phyloP scores from a whole-genome alignment of 495 filamentous ascomycete species.

The Penicillium desertorum region DNA sequence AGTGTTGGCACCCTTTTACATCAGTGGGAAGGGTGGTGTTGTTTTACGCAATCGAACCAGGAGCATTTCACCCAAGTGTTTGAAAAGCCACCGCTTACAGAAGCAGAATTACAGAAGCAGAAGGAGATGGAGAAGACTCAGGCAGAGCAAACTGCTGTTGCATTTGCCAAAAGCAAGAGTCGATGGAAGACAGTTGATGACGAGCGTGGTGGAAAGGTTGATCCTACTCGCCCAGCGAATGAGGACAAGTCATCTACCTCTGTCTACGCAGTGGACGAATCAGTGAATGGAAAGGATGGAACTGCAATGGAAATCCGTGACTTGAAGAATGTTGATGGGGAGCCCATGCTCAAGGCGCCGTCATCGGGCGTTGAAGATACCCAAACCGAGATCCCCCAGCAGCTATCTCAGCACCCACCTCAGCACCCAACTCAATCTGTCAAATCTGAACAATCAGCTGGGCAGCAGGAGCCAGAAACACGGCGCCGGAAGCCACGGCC shows the following conservation, averaged over 20 bases:
- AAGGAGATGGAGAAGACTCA: constrained; percentile 53
- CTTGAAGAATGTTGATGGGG: constrained; percentile 34
- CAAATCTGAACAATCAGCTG: constrained; percentile 17
- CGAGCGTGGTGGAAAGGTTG: constrained; percentile 41
- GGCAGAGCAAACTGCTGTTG: constrained; percentile 37
- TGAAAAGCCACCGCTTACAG: constrained; percentile 65
- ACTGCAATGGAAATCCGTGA: constrained; percentile 58
- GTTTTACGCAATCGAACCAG: constrained; percentile 75
- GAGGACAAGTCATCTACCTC: constrained; percentile 23
- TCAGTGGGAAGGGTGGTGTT: constrained; percentile 87
- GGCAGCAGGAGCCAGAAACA: constrained; percentile 19
- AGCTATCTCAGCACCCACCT: constrained; percentile 20
- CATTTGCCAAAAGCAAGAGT: constrained; percentile 51
- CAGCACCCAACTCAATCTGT: constrained; percentile 17
- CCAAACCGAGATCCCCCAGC: constrained; percentile 20
- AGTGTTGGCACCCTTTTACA: constrained; percentile 70
- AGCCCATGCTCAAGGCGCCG: constrained; percentile 42
- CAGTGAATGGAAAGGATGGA: constrained; percentile 49
- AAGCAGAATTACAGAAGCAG: constrained; percentile 48
- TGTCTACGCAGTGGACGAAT: constrained; percentile 37
- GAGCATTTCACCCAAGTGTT: constrained; percentile 73
- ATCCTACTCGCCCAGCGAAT: constrained; percentile 27
- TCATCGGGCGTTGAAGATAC: constrained; percentile 2
- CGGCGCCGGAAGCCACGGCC: constrained; percentile 59
- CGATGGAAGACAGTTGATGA: constrained; percentile 74